These are phyloP conservation scores for Aspergillus conjunctus DNA, from an alignment of 495 filamentous ascomycete species.

Conservation along the genomic window DNA sequence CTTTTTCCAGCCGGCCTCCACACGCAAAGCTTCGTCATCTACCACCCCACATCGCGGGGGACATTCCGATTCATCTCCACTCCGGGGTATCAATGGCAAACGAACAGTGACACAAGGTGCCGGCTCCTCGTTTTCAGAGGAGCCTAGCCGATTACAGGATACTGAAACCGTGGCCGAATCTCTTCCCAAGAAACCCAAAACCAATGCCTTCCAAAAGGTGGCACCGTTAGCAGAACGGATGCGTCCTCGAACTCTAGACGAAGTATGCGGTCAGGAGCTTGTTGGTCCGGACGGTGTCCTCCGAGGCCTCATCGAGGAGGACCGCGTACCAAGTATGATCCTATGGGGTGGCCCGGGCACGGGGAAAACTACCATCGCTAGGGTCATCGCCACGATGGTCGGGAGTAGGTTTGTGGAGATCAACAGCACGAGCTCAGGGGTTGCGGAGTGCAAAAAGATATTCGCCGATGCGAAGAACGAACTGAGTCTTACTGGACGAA, in stretches of 20 bases:
- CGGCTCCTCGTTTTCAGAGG: conserved; percentile 19
- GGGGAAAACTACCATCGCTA: conserved; percentile 94
- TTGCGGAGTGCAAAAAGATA: conserved; percentile 94
- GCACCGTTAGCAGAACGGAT: conserved; percentile 92
- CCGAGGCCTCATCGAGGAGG: conserved; percentile 84
- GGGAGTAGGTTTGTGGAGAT: conserved; percentile 91
- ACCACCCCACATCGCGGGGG: conserved; percentile 28
- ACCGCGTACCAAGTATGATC: conserved; percentile 90
- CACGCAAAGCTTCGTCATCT: conserved; percentile 42
- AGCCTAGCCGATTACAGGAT: conserved; percentile 23
- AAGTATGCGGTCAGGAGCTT: conserved; percentile 88
- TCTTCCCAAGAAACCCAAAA: conserved; percentile 62
- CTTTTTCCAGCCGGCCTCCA: conserved; percentile 77
- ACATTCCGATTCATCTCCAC: conserved; percentile 27
- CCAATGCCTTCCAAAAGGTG: conserved; percentile 61
- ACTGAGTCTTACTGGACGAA: conserved; percentile 75
- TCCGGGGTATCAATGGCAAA: conserved; percentile 39
- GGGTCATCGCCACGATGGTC: conserved; percentile 83
- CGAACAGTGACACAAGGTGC: conserved; percentile 35
- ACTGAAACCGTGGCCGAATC: conserved; percentile 32
- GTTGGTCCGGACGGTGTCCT: conserved; percentile 83
- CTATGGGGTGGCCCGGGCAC: conserved; percentile 91
- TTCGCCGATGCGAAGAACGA: conserved; percentile 86
- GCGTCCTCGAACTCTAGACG: conserved; percentile 80
- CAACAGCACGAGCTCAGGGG: conserved; percentile 86